Evolutionary conservation across 202 grass and related monocot genomes (phyloP).

Genomic region (Musa balbisiana): DNA sequence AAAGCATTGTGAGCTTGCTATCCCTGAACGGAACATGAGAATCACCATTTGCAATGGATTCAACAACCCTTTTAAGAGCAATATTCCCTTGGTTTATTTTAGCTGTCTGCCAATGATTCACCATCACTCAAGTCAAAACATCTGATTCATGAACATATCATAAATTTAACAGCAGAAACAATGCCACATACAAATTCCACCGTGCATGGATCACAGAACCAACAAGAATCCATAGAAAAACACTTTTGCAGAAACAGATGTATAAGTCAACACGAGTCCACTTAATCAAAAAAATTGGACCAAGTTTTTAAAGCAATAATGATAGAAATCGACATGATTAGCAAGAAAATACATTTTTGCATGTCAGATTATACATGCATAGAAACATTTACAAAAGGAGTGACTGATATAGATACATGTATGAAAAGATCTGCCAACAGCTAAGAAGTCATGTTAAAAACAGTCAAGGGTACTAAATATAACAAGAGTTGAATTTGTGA

Average conservation of each 20-base stretch:
- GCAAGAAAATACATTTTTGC: constrained; percentile 59
- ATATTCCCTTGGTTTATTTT: constrained; percentile 93
- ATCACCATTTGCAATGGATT: constrained; percentile 85
- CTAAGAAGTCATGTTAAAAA: too few species aligned
- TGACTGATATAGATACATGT: too few species aligned
- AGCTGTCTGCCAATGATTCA: constrained; percentile 47
- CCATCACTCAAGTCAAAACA: background rate
- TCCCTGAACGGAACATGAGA: constrained; percentile 93
- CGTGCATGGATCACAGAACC: too few species aligned
- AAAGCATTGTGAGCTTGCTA: constrained; percentile 93
- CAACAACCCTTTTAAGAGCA: constrained; percentile 80
- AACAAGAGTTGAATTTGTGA: constrained; percentile 18
- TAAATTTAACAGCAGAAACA: background rate
- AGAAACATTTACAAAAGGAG: too few species aligned
- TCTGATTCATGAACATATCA: too few species aligned
- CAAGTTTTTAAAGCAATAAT: constrained; percentile 17
- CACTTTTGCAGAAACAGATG: too few species aligned
- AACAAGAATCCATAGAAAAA: too few species aligned
- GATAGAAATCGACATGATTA: too few species aligned
- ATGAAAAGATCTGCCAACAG: too few species aligned
- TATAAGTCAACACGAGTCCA: too few species aligned
- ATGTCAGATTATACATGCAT: constrained; percentile 1
- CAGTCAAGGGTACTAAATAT: too few species aligned
- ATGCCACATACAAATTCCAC: too few species aligned
- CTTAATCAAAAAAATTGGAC: background rate